Conservation (phyloP, 2,329 filamentous ascomycete species). For the Diplodia sapinea region DNA sequence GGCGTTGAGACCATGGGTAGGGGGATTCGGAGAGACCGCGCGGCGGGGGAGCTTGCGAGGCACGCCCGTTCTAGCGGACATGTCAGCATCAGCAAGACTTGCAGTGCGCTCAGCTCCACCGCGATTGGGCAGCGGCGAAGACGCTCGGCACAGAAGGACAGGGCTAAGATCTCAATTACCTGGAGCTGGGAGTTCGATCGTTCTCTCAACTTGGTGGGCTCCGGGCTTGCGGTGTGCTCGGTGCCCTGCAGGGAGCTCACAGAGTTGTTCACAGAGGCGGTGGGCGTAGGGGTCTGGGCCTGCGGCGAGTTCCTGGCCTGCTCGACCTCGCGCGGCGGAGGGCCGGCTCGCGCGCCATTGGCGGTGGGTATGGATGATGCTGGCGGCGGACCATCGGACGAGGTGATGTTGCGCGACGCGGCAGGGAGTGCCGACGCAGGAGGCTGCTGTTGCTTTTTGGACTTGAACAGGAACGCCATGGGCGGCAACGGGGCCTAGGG, state of each 20-base stretch:
- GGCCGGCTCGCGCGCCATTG: constrained; percentile 51
- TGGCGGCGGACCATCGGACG: constrained; percentile 58
- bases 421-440: constrained; percentile 54
- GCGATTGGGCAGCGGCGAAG: constrained; percentile 18
- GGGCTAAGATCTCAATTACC: constrained; percentile 48
- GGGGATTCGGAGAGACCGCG: constrained; percentile 71
- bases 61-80: constrained; percentile 27
- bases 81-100: constrained; percentile 28
- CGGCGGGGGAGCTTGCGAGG: constrained; percentile 42
- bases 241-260: constrained; percentile 71
- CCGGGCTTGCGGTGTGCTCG: constrained; percentile 65
- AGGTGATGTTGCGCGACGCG: constrained; percentile 62
- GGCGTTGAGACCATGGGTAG: constrained; percentile 94
- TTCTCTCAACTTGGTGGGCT: constrained; percentile 66
- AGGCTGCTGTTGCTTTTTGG: constrained; percentile 50
- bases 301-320: constrained; percentile 45
- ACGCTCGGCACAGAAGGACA: constrained; percentile 14
- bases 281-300: constrained; percentile 70
- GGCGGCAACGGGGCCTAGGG: constrained; percentile 21
- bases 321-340: constrained; percentile 30
- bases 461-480: constrained; percentile 62
- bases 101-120: not conserved
- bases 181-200: constrained; percentile 62
- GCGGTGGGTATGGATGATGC: constrained; percentile 50
- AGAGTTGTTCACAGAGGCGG: constrained; percentile 70